Evolutionary conservation across 2,329 filamentous ascomycete species (phyloP).

Genomic region (Stemphylium vesicarium): DNA sequence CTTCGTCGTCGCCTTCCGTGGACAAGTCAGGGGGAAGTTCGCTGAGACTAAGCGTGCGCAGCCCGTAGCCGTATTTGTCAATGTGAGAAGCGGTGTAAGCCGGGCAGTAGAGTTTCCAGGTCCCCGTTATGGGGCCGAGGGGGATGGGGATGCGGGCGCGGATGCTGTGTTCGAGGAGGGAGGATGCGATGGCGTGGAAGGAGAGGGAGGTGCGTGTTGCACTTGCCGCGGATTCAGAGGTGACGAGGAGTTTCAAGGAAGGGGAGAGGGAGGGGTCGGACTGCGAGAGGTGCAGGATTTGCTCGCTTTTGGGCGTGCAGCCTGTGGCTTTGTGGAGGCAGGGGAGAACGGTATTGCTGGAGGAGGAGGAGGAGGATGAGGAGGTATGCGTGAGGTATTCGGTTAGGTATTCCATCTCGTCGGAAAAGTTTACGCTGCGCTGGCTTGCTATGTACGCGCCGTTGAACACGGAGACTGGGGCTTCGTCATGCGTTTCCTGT

Average conservation of each 20-base stretch:
- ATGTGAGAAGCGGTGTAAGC: conserved; percentile 31
- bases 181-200: conserved; percentile 13
- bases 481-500: conserved; percentile 25
- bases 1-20: neutral
- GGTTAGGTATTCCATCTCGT: conserved; percentile 29
- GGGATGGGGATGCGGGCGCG: conserved; percentile 33
- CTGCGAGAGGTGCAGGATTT: conserved; percentile 22
- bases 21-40: no score
- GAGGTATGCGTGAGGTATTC: conserved; percentile 15
- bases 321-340: conserved; percentile 38
- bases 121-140: conserved; percentile 30
- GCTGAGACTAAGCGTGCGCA: conserved; percentile 32
- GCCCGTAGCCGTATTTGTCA: conserved; percentile 38
- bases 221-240: neutral
- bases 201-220: conserved; percentile 1
- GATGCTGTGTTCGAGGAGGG: conserved; percentile 26
- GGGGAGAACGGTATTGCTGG: conserved; percentile 16
- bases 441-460: conserved; percentile 18
- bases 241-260: conserved; percentile 4
- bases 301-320: conserved; percentile 36
- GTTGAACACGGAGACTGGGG: conserved; percentile 23
- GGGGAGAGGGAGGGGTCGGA: conserved; percentile 8
- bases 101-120: conserved; percentile 38
- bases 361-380: conserved; percentile 14
- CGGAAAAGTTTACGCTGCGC: conserved; percentile 35